These are phyloP conservation scores for Trypanosoma cruzi DNA, from an alignment of 208 protist species.

Conservation along the genomic window DNA sequence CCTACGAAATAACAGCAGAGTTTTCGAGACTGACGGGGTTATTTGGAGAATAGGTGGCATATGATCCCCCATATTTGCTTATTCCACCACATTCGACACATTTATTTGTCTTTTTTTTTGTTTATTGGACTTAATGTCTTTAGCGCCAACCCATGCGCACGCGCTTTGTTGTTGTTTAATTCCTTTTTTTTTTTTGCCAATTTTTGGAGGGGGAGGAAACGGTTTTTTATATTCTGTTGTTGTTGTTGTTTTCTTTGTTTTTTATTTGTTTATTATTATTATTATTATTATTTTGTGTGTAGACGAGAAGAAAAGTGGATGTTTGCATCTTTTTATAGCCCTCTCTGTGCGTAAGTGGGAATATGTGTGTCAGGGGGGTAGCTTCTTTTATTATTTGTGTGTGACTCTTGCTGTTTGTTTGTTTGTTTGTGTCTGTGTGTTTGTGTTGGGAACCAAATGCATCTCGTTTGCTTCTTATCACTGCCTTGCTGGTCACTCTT, in stretches of 20 bases:
- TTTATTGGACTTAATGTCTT: not conserved
- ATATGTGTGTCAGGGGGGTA: not conserved
- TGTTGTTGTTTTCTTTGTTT: constrained; percentile 21
- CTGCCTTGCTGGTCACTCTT: not conserved
- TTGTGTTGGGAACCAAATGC: not conserved
- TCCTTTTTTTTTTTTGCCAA: constrained; percentile 25
- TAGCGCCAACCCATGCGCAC: not conserved
- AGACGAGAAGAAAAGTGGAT: not conserved
- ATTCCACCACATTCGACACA: not conserved
- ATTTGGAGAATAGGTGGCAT: not conserved
- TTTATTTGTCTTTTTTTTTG: constrained; percentile 23
- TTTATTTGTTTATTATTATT: constrained; percentile 28
- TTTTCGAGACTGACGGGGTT: not conserved
- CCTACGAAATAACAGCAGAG: constrained; percentile 1
- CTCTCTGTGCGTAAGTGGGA: not conserved
- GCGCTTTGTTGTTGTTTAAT: constrained; percentile 15
- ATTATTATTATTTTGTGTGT: constrained; percentile 1
- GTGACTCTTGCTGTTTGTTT: too few species aligned
- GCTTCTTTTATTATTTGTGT: too few species aligned
- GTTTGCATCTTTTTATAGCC: not conserved
- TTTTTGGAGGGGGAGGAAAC: too few species aligned
- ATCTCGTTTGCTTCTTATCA: not conserved
- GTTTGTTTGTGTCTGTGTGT: constrained; percentile 2
- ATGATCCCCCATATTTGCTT: not conserved
- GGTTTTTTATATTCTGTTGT: constrained; percentile 28